phyloP scores from a whole-genome alignment of 2,329 filamentous ascomycete species.

The Penicillium olsonii region DNA sequence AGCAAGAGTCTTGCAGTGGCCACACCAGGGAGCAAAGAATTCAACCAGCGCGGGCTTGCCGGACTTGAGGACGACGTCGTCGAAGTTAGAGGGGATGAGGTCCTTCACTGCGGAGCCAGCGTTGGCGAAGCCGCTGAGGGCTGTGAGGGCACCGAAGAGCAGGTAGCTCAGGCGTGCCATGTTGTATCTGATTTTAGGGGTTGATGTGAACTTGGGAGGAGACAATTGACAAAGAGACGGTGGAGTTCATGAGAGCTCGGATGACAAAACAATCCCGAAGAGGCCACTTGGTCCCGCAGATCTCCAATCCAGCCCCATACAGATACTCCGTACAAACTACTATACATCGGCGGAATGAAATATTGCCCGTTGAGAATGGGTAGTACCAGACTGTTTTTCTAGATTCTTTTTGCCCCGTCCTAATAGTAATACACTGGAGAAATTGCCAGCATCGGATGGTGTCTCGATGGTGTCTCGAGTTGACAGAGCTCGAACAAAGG shows the following conservation, averaged over 20 bases:
- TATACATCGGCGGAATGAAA: not conserved
- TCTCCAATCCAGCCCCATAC: constrained; percentile 8
- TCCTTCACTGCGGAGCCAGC: constrained; percentile 83
- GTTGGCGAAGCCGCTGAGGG: constrained; percentile 57
- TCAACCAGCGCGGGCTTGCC: constrained; percentile 95
- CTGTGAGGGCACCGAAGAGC: constrained; percentile 49
- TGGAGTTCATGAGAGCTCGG: constrained; percentile 9
- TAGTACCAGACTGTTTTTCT: constrained; percentile 4
- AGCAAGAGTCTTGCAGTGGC: constrained; percentile 97
- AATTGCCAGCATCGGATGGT: constrained; percentile 12
- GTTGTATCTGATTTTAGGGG: constrained; percentile 16
- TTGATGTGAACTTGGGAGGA: not conserved
- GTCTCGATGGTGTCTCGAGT: not conserved
- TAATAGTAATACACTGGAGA: constrained; percentile 29
- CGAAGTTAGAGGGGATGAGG: constrained; percentile 87
- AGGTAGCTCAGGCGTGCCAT: constrained; percentile 51
- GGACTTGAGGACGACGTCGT: constrained; percentile 81
- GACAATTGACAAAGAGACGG: not conserved
- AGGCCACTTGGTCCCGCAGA: constrained; percentile 37
- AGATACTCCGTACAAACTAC: not conserved
- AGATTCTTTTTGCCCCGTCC: constrained; percentile 11
- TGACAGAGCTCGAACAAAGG: constrained; percentile 4
- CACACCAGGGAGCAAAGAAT: constrained; percentile 99
- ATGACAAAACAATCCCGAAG: constrained; percentile 31
- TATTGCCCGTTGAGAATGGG: not conserved